A percentile compares a stretch with the other conserved stretches of the same genome.
Evolutionary conservation across 139 green algal species (phyloP).

Genomic region (Chlorella ohadii): DNA sequence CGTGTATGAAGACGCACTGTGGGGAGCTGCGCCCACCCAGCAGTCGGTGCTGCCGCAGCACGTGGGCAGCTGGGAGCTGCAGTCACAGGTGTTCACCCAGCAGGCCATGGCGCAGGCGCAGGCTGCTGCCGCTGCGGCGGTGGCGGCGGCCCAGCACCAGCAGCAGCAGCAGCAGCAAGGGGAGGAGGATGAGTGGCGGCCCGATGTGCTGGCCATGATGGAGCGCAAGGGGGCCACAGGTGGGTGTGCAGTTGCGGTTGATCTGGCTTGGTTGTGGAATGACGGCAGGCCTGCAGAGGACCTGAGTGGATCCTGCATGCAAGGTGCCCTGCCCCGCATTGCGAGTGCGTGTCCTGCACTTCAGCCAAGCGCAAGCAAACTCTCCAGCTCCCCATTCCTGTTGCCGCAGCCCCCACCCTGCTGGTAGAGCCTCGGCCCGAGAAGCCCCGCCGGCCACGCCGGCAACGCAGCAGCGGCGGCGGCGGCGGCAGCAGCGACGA

Average conservation of each 20-base stretch:
- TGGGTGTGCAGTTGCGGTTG: background rate
- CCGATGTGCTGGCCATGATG: constrained; percentile 6
- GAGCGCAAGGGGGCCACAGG: constrained; percentile 25
- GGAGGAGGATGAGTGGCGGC: background rate
- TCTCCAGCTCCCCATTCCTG: too few species aligned
- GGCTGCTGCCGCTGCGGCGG: background rate
- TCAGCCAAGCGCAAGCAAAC: too few species aligned
- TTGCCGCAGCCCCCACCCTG: background rate
- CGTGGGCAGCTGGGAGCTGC: constrained; percentile 20
- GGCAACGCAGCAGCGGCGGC: background rate
- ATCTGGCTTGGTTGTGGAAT: too few species aligned
- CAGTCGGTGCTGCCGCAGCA: constrained; percentile 31
- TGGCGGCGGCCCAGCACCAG: background rate
- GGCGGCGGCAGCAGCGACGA: background rate
- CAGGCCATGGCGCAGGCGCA: constrained; percentile 14
- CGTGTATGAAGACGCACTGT: background rate
- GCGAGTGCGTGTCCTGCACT: too few species aligned
- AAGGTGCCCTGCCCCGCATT: background rate
- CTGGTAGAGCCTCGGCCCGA: background rate
- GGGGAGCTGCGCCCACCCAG: background rate
- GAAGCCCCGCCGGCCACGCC: background rate
- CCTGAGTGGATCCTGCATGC: background rate
- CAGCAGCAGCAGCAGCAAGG: background rate
- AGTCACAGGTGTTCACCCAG: constrained; percentile 18
- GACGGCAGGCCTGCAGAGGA: too few species aligned